Evolutionary conservation across 768 basidiomycete species (phyloP), one percentile per base, ranked within the genome.

Genomic region (Chalciporus pseudorubinellus): DNA sequence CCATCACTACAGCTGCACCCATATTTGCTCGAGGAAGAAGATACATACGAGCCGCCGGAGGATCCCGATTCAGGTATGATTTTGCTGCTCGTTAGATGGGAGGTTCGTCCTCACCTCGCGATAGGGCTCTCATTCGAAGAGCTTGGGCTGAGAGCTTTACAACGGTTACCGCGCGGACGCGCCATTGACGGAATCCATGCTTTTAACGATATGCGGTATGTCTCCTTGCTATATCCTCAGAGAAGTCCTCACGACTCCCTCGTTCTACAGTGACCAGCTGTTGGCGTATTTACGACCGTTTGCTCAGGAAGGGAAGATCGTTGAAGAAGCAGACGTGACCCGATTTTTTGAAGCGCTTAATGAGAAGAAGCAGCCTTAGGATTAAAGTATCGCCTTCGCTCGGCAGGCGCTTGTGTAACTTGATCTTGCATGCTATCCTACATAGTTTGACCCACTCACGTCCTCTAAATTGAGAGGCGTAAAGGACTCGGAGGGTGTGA

Each of bases 151-250:
- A 85, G 90, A 44, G 91, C 90, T 1, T 70, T 93, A 9, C 74
- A 78, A 48, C 77, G 80, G 45, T 63, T 92, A 24, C 91, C 91
- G 31, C 83, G 91, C 50, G 91, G 91, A 44, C 81, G 77, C 48
- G 89, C 89, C 6, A 80, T 93, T 49, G 87, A 93, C 59, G 87
- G 91, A 1, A 91, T 92, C 20, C 80, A 83, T 50, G 91, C 89
- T 5, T 92, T 89, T 70, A 91, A 92, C 58, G 74, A 78, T 50
- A 85, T 93, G 88, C 77, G 87, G 90, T 91, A 56, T 46, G 79
- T 68, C 19, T 18, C 10, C 11, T 7, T 38, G 2, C 11, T 16
- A 10, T 10, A 26, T 53, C 20, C 21, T 22, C 22, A 36, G 33
- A 18, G 36, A 6, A 29, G 2, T 28, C 19, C 4, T 43, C 44